Conservation (phyloP, 345 rosid genomes). For the Populus simonii region DNA sequence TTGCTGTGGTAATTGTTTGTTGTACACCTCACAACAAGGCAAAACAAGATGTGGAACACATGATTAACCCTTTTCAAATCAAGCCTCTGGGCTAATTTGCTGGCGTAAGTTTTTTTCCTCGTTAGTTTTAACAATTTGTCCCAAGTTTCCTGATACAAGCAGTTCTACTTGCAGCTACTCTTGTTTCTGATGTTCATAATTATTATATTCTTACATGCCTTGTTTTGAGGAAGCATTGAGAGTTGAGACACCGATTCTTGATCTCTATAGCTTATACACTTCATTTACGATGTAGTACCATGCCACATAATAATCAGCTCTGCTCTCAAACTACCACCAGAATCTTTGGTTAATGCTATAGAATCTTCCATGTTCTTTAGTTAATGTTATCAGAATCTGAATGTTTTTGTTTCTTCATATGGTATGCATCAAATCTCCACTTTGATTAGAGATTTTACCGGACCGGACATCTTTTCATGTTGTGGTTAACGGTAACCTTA, state of each 20-base stretch:
- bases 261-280: background rate
- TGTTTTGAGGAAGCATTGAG: background rate
- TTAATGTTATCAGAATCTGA: background rate
- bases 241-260: background rate
- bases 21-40: constrained; percentile 29
- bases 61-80: background rate
- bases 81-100: no score
- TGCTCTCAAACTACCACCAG: background rate
- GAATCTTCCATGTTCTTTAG: background rate
- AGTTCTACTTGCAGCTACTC: background rate
- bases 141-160: background rate
- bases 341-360: background rate
- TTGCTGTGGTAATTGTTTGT: constrained; percentile 7
- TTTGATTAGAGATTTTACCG: background rate
- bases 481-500: no score
- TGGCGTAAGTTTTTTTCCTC: background rate
- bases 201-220: background rate
- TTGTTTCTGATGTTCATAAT: background rate
- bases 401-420: background rate
- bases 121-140: background rate
- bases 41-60: constrained; percentile 4
- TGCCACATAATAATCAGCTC: background rate
- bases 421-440: background rate
- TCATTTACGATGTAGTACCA: background rate
- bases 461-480: background rate